These are phyloP conservation scores for Spizellomyces sp. DNA, from an alignment of 192 early-diverging fungal genomes.

Conservation along the genomic window DNA sequence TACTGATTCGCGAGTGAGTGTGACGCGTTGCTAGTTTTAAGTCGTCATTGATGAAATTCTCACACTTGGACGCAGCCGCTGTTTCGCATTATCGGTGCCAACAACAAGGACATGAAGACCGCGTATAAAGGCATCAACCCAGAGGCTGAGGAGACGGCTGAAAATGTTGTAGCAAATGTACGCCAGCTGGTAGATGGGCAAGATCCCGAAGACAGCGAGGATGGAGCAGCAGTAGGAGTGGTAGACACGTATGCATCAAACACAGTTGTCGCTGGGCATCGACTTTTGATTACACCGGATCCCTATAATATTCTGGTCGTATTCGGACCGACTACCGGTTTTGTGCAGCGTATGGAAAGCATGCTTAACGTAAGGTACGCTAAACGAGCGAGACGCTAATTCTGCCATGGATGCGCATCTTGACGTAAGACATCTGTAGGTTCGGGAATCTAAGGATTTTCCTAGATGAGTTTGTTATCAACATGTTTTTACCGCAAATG, in stretches of 20 bases:
- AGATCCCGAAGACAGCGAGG: slow-evolving; percentile 2
- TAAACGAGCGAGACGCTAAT: no score
- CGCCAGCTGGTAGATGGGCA: background rate
- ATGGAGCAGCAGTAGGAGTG: slow-evolving; percentile 38
- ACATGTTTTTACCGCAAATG: slow-evolving; percentile 81
- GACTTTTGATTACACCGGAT: slow-evolving; percentile 65
- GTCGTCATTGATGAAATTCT: background rate
- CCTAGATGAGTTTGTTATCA: slow-evolving; percentile 77
- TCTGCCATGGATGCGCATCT: no score
- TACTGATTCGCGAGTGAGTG: slow-evolving; percentile 5
- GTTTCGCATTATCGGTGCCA: slow-evolving; percentile 12
- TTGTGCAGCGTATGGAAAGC: slow-evolving; percentile 58
- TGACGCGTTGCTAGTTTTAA: background rate
- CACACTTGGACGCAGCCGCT: slow-evolving; percentile 5
- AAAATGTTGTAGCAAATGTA: background rate
- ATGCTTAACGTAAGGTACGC: slow-evolving; percentile 54
- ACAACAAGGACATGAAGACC: slow-evolving; percentile 10
- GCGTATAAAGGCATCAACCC: slow-evolving; percentile 16
- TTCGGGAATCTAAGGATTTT: slow-evolving; percentile 62
- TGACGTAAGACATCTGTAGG: slow-evolving; percentile 7
- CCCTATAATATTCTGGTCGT: slow-evolving; percentile 70
- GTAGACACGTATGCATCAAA: slow-evolving; percentile 69
- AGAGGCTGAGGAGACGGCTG: background rate
- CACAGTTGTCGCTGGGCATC: slow-evolving; percentile 60
- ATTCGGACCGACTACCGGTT: slow-evolving; percentile 68